Conservation (phyloP, 2,329 filamentous ascomycete species). For the Phaeosphaeriaceae sp. region DNA sequence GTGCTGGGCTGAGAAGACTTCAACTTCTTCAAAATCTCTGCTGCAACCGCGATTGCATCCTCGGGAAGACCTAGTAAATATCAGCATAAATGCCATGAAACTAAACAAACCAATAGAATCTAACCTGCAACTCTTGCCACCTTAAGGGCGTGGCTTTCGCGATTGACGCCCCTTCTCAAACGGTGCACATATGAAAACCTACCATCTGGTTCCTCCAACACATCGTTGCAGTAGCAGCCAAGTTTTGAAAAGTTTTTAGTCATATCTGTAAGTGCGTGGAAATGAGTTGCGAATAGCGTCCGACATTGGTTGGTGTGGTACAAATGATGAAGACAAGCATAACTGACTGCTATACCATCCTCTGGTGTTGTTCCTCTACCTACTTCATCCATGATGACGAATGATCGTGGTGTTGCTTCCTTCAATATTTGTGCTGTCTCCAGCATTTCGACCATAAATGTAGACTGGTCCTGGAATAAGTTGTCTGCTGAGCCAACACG, state of each 20-base stretch:
- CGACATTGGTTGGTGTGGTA: constrained; percentile 78
- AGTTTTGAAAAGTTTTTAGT: constrained; percentile 65
- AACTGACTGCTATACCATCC: constrained; percentile 89
- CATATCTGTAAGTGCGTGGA: constrained; percentile 83
- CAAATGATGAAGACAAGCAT: constrained; percentile 84
- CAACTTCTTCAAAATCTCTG: constrained; percentile 57
- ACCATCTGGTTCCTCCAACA: constrained; percentile 70
- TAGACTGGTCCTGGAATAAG: constrained; percentile 91
- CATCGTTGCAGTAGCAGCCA: constrained; percentile 86
- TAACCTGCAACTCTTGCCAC: constrained; percentile 82
- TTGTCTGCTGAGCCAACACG: constrained; percentile 89
- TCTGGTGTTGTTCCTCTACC: constrained; percentile 92
- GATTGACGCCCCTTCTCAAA: constrained; percentile 81
- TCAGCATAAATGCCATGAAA: constrained; percentile 12
- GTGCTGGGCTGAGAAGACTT: constrained; percentile 12
- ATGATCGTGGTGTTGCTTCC: constrained; percentile 80
- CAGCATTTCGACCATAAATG: constrained; percentile 99
- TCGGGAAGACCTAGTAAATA: constrained; percentile 67
- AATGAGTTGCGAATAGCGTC: constrained; percentile 92
- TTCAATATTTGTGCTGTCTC: constrained; percentile 92
- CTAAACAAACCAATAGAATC: constrained; percentile 2
- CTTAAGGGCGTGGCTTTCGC: constrained; percentile 88
- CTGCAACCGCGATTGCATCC: constrained; percentile 72
- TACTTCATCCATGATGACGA: constrained; percentile 98
- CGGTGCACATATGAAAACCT: constrained; percentile 85